These are phyloP conservation scores for Solanum verrucosum DNA, from an alignment of 257 asterid species.

Conservation along the genomic window DNA sequence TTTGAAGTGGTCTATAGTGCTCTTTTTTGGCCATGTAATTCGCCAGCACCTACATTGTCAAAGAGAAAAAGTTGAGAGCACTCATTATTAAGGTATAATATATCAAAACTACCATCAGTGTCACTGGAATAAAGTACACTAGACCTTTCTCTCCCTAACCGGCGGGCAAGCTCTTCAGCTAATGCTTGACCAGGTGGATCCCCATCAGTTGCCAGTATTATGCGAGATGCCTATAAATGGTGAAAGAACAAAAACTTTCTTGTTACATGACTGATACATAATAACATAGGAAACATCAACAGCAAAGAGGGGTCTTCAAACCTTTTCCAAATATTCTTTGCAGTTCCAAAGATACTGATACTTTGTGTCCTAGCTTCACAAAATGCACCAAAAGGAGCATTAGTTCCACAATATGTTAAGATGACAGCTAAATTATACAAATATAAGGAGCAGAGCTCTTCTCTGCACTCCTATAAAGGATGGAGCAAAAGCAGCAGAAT, in stretches of 20 bases:
- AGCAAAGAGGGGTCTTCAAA: constrained; percentile 6
- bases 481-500: constrained; percentile 3
- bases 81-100: neutral
- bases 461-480: neutral
- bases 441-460: neutral
- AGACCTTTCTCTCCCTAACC: constrained; percentile 94
- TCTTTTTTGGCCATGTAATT: constrained; percentile 87
- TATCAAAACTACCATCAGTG: neutral
- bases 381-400: constrained; percentile 30
- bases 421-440: neutral
- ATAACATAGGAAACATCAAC: constrained; percentile 1
- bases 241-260: constrained; percentile 9
- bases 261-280: constrained; percentile 8
- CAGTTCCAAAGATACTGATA: constrained; percentile 96
- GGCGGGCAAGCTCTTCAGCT: constrained; percentile 98
- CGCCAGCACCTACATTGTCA: constrained; percentile 85
- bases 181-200: constrained; percentile 95
- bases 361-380: constrained; percentile 82
- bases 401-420: constrained; percentile 19
- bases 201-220: constrained; percentile 92
- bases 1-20: constrained; percentile 45
- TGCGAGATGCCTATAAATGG: constrained; percentile 73
- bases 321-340: constrained; percentile 74
- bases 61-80: neutral
- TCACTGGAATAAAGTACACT: neutral